Conservation (phyloP, 2,329 filamentous ascomycete genomes). For the Lecanicillium sp. region DNA sequence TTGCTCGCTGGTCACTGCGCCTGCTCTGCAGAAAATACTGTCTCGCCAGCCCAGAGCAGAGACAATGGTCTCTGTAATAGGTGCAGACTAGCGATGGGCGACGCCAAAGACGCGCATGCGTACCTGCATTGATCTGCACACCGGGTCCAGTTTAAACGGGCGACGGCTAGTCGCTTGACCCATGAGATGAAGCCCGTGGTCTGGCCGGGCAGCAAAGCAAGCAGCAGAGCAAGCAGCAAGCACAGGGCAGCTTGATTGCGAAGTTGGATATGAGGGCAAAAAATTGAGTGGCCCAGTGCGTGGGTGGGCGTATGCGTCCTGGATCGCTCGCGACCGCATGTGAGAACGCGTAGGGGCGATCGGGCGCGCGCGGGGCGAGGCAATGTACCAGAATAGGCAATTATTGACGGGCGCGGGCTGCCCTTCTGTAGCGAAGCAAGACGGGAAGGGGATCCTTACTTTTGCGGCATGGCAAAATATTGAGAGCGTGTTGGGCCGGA, state of each 20-base stretch:
- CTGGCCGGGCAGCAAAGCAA: too few relatives aligned
- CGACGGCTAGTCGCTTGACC: background rate
- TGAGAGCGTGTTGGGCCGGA: conserved; percentile 7
- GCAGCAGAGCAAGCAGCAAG: background rate
- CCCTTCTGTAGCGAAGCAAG: conserved; percentile 1
- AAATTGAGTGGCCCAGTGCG: background rate
- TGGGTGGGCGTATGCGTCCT: background rate
- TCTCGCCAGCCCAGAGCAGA: too few relatives aligned
- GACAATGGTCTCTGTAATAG: too few relatives aligned
- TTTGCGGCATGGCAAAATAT: conserved; percentile 5
- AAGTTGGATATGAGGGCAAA: background rate
- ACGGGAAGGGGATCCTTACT: conserved; percentile 11
- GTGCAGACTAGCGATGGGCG: too few relatives aligned
- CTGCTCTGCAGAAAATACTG: background rate
- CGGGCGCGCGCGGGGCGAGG: background rate
- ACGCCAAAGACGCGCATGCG: too few relatives aligned
- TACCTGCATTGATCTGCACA: conserved; percentile 1
- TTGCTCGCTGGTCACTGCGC: background rate
- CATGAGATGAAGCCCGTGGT: too few relatives aligned
- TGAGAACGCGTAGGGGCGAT: background rate
- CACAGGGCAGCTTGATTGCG: conserved; percentile 1
- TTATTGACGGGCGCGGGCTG: background rate
- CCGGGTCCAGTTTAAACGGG: background rate
- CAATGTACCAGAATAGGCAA: background rate
- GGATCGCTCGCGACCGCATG: background rate